Evolutionary conservation across 202 grass and related monocot species (phyloP).

Genomic region (Hordeum pubiflorum): DNA sequence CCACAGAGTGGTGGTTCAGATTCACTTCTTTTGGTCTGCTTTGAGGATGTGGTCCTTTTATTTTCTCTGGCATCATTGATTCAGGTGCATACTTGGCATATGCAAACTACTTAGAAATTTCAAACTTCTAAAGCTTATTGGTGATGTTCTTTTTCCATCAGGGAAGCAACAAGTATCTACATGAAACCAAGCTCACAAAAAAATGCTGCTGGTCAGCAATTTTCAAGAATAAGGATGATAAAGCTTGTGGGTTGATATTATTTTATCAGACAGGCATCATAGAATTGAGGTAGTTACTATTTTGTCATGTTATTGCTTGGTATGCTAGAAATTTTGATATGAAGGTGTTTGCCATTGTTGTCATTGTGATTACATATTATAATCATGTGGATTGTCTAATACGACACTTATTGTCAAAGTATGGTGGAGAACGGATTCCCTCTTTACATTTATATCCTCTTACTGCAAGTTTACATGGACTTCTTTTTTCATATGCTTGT

Average conservation of each 20-base stretch:
- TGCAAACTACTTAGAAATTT: constrained; percentile 7
- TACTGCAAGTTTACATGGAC: not conserved
- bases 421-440: not conserved
- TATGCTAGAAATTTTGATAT: constrained; percentile 1
- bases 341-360: not conserved
- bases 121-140: constrained; percentile 9
- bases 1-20: constrained; percentile 33
- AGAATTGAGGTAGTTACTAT: constrained; percentile 65
- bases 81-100: constrained; percentile 39
- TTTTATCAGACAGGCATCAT: constrained; percentile 69
- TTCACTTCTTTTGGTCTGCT: constrained; percentile 71
- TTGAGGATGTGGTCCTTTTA: constrained; percentile 50
- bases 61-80: constrained; percentile 54
- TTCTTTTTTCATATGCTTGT: not conserved
- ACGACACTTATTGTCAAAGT: not conserved
- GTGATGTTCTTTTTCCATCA: constrained; percentile 33
- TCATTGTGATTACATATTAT: constrained; percentile 5
- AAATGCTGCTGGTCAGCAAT: constrained; percentile 66
- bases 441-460: not conserved
- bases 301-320: not conserved
- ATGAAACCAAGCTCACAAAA: constrained; percentile 56
- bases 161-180: constrained; percentile 52
- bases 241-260: constrained; percentile 61
- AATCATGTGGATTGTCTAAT: not conserved
- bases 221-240: constrained; percentile 63